Percentiles rank a stretch among this genome's conserved stretches.
These are phyloP conservation scores for Colletotrichum abscissum DNA, from an alignment of 2,329 filamentous ascomycete genomes.

Conservation along the genomic window DNA sequence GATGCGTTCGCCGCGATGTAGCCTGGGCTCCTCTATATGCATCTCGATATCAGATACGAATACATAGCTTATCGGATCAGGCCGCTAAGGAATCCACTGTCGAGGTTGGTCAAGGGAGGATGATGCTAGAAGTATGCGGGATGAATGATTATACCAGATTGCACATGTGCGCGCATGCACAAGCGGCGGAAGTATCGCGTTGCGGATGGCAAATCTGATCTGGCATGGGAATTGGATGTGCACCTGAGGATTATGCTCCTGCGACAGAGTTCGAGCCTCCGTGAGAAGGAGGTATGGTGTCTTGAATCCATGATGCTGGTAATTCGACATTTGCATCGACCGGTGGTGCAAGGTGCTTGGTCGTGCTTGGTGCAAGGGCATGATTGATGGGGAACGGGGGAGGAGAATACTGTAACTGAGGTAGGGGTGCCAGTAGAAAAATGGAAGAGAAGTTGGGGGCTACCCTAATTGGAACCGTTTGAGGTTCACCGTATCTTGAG, in stretches of 20 bases:
- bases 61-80: background rate
- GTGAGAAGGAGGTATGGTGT: slow-evolving; percentile 5
- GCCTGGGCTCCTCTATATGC: background rate
- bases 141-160: background rate
- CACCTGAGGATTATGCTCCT: background rate
- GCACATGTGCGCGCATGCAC: slow-evolving; percentile 2
- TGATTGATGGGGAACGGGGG: background rate
- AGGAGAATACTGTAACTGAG: background rate
- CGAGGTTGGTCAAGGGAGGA: background rate
- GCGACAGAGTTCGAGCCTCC: slow-evolving; percentile 8
- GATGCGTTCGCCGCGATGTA: background rate
- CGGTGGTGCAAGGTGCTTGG: slow-evolving; percentile 15
- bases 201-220: slow-evolving; percentile 17
- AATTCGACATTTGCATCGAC: slow-evolving; percentile 16
- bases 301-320: slow-evolving; percentile 27
- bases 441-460: background rate
- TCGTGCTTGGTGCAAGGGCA: slow-evolving; percentile 8
- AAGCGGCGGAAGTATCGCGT: slow-evolving; percentile 1
- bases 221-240: slow-evolving; percentile 14
- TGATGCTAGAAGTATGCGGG: background rate
- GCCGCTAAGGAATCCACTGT: background rate
- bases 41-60: background rate
- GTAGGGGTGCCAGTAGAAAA: background rate
- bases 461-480: background rate
- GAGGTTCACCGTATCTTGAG: slow-evolving; percentile 4